A percentile compares a stretch with the other conserved stretches of the same genome.
These are phyloP conservation scores for Ophiorrhiza pumila DNA, from an alignment of 257 asterid species.

Conservation along the genomic window DNA sequence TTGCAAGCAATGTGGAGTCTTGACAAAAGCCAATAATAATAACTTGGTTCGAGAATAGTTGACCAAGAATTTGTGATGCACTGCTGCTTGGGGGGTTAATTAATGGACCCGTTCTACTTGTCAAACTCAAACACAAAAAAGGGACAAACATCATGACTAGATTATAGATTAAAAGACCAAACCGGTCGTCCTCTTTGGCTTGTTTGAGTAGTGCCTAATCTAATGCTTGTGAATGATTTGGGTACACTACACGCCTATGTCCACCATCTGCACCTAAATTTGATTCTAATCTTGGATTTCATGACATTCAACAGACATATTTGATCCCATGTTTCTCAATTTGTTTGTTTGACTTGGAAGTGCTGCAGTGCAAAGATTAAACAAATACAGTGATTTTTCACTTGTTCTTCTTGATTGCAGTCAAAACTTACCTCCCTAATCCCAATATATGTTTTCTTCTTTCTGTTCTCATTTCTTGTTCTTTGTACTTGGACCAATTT, in stretches of 20 bases:
- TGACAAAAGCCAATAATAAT: neutral
- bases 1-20: neutral
- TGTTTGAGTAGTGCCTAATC: conserved; percentile 12
- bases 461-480: neutral
- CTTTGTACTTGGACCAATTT: neutral
- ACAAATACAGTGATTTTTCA: no score
- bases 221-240: conserved; percentile 11
- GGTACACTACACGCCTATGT: neutral
- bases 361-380: neutral
- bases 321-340: neutral
- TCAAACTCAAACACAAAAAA: conserved; percentile 19
- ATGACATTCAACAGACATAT: neutral
- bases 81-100: neutral
- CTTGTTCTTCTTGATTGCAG: no score
- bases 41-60: no score
- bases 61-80: no score
- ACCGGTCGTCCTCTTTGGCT: conserved; percentile 6
- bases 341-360: conserved; percentile 2
- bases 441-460: no score
- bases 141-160: conserved; percentile 14
- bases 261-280: neutral
- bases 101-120: conserved; percentile 12
- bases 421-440: no score
- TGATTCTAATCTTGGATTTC: neutral
- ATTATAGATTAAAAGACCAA: conserved; percentile 23